Percentiles rank a stretch among this genome's conserved stretches.
Conservation (phyloP, 2,329 filamentous ascomycete genomes). For the Exophiala aquamarina region DNA sequence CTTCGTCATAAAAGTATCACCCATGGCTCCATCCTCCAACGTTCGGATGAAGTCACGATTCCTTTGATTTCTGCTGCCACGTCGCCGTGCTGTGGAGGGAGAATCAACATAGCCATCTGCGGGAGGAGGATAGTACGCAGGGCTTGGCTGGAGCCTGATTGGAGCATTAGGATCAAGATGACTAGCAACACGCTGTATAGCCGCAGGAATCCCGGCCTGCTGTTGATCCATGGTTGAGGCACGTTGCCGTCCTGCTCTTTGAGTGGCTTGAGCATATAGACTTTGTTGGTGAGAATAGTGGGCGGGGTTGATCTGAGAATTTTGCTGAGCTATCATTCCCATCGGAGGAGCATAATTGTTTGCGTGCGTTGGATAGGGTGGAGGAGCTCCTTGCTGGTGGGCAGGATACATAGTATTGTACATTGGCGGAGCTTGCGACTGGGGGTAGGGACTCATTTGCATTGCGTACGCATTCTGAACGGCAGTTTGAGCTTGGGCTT, state of each 20-base stretch:
- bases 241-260: slow-evolving; percentile 77
- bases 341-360: slow-evolving; percentile 71
- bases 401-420: slow-evolving; percentile 77
- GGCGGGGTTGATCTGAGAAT: slow-evolving; percentile 64
- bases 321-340: slow-evolving; percentile 63
- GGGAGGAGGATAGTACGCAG: slow-evolving; percentile 94
- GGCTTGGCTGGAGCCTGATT: slow-evolving; percentile 90
- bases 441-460: slow-evolving; percentile 56
- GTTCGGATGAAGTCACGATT: slow-evolving; percentile 91
- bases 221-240: slow-evolving; percentile 97
- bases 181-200: slow-evolving; percentile 91
- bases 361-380: slow-evolving; percentile 74
- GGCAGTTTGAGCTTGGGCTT: slow-evolving; percentile 64
- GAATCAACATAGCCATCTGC: slow-evolving; percentile 75
- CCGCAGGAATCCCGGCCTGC: slow-evolving; percentile 85
- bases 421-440: slow-evolving; percentile 60
- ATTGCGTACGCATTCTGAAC: slow-evolving; percentile 68
- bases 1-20: slow-evolving; percentile 81
- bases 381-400: slow-evolving; percentile 68
- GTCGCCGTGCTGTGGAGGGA: slow-evolving; percentile 64
- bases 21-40: slow-evolving; percentile 88
- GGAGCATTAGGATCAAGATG: slow-evolving; percentile 93
- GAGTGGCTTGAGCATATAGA: slow-evolving; percentile 71
- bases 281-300: slow-evolving; percentile 73
- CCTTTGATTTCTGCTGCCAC: slow-evolving; percentile 66